Percentiles rank a stretch among this genome's conserved stretches.
These are phyloP conservation scores for Verruconis gallopava DNA, from an alignment of 2,329 filamentous ascomycete genomes.

Conservation along the genomic window DNA sequence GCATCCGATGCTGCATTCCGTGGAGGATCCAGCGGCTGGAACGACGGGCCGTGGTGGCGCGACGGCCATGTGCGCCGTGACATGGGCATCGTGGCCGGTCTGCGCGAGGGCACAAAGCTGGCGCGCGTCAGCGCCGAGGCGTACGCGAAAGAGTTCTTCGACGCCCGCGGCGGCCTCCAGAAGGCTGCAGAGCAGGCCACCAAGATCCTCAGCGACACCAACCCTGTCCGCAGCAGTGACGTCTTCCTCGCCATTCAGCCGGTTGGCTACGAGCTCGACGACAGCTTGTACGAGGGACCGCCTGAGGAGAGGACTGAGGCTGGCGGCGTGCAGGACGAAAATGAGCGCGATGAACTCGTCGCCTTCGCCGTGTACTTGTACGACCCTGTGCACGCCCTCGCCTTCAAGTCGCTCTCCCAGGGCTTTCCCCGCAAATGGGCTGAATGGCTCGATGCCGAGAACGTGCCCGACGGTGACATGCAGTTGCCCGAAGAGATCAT, in stretches of 20 bases:
- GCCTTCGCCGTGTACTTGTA: slow-evolving; percentile 67
- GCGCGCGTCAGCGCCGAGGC: slow-evolving; percentile 79
- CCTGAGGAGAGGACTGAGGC: slow-evolving; percentile 38
- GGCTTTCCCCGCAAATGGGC: slow-evolving; percentile 74
- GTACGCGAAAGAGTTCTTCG: slow-evolving; percentile 77
- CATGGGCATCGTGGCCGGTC: slow-evolving; percentile 64
- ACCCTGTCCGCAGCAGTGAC: slow-evolving; percentile 83
- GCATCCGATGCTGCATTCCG: slow-evolving; percentile 46
- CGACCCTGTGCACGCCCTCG: slow-evolving; percentile 84
- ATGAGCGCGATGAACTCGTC: slow-evolving; percentile 51
- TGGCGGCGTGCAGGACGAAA: slow-evolving; percentile 39
- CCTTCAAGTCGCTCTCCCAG: slow-evolving; percentile 74
- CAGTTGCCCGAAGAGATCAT: slow-evolving; percentile 70
- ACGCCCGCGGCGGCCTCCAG: slow-evolving; percentile 63
- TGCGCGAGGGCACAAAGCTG: slow-evolving; percentile 81
- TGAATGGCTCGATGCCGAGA: slow-evolving; percentile 73
- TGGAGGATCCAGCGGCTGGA: slow-evolving; percentile 50
- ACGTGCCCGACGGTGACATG: slow-evolving; percentile 21
- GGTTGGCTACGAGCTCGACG: slow-evolving; percentile 51
- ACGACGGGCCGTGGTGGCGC: slow-evolving; percentile 94
- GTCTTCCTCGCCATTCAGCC: slow-evolving; percentile 95
- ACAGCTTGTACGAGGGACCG: slow-evolving; percentile 52
- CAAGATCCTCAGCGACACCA: slow-evolving; percentile 66
- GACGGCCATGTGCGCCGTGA: slow-evolving; percentile 56
- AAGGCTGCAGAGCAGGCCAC: slow-evolving; percentile 67